A percentile compares a stretch with the other conserved stretches of the same genome.
Conservation (phyloP, 2,329 filamentous ascomycete species). For the Fusarium anthophilum region DNA sequence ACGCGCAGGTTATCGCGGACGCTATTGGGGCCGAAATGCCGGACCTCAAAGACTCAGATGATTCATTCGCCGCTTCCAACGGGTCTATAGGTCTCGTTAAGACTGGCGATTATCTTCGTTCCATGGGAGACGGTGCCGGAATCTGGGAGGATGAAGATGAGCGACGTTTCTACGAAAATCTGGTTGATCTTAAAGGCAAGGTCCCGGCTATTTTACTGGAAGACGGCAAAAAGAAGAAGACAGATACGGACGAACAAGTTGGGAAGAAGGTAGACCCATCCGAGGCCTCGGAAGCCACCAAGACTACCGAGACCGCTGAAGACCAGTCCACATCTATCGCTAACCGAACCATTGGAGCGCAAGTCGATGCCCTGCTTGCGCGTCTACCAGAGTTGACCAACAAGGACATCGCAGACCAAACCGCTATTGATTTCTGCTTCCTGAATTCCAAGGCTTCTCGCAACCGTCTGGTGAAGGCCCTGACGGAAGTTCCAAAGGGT, state of each 20-base stretch:
- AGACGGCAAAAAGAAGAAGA: conserved; percentile 93
- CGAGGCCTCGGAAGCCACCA: conserved; percentile 61
- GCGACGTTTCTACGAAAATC: conserved; percentile 95
- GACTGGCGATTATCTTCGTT: conserved; percentile 89
- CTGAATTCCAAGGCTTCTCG: conserved; percentile 98
- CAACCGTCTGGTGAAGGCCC: conserved; percentile 89
- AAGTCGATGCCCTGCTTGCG: conserved; percentile 89
- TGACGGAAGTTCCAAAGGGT: conserved; percentile 95
- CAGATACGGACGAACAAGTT: conserved; percentile 81
- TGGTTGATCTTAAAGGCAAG: conserved; percentile 94
- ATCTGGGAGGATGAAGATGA: conserved; percentile 99
- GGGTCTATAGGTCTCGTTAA: conserved; percentile 93
- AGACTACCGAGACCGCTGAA: conserved; percentile 67
- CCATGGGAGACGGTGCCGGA: conserved; percentile 87
- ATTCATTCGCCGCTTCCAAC: conserved; percentile 70
- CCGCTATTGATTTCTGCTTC: conserved; percentile 96
- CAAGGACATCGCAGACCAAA: conserved; percentile 91
- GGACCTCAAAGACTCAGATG: conserved; percentile 85
- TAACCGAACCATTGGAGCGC: conserved; percentile 96
- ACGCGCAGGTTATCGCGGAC: conserved; percentile 91
- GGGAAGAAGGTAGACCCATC: conserved; percentile 75
- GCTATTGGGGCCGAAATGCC: conserved; percentile 92
- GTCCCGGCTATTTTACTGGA: conserved; percentile 94
- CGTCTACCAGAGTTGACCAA: conserved; percentile 90
- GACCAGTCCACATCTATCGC: conserved; percentile 94